Base-by-base conservation (phyloP, 1,139 yeast genomes). In the Saccharomyces uvarum region DNA sequence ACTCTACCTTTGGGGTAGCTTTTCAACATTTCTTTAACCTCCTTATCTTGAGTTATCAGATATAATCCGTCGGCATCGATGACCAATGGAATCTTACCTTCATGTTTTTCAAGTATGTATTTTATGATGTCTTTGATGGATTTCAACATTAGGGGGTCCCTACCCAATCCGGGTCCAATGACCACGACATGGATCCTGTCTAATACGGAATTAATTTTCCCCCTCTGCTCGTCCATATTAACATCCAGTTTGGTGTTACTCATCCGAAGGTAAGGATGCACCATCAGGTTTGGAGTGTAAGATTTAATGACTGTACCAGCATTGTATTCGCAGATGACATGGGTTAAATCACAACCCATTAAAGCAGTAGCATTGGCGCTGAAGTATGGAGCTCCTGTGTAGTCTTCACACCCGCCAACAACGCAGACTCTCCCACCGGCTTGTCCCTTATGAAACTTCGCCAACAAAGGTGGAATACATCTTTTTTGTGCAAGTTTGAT, bases 331-430 rank as follows among this genome's bases (percentile, higher is more conserved):
- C 98, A 91, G 8, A 93, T 77, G 5, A 93, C 78, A 71, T 93
- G 98, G 33, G 93, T 81, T 74, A 93, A 76, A 66, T 93, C 99
- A 48, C 93, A 87, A 0, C 99, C 99, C 51, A 86, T 78, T 32
- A 86, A 72, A 1, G 96, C 88, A 1, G 95, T 82, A 0, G 97
- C 88, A 67, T 87, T 84, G 11, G 95, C 86, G 28, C 96, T 80
- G 69, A 93, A 93, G 72, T 77, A 93, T 1, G 99, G 99, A 0
- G 99, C 99, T 0, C 99, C 99, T 0, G 98, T 91, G 68, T 68
- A 76, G 74, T 91, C 97, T 67, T 88, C 95, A 68, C 95, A 85
- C 1, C 99, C 99, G 13, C 99, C 99, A 56, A 93, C 80, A 0
- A 93, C 89, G 6, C 85, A 90, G 3, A 93, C 76, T 57, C 89